Evolutionary conservation across 2,329 filamentous ascomycete species (phyloP).

Genomic region (Epichloe sylvatica): DNA sequence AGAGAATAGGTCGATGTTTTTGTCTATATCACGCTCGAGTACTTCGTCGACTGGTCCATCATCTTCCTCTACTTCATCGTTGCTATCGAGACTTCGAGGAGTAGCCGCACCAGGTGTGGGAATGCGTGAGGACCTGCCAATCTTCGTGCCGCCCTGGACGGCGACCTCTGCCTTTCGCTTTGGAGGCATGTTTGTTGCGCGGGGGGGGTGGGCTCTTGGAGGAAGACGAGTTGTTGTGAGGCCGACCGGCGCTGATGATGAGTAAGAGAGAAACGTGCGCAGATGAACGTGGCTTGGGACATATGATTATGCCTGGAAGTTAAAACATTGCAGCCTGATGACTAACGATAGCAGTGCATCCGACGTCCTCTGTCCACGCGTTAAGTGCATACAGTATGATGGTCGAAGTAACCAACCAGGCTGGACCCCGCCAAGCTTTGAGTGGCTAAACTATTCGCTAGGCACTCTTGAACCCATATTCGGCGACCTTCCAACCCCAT

Average conservation of each 20-base stretch:
- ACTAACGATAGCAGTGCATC: neutral
- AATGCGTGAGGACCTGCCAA: conserved; percentile 39
- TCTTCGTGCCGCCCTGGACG: conserved; percentile 36
- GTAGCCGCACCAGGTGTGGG: conserved; percentile 49
- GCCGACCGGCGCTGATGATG: neutral
- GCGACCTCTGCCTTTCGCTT: conserved; percentile 53
- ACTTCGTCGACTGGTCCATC: conserved; percentile 37
- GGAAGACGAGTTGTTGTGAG: neutral
- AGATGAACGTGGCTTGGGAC: neutral
- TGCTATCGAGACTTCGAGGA: conserved; percentile 42
- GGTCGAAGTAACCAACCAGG: too few species aligned
- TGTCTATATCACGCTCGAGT: conserved; percentile 40
- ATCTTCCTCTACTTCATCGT: conserved; percentile 36
- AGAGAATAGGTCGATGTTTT: conserved; percentile 47
- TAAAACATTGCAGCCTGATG: neutral
- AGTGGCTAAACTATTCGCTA: too few species aligned
- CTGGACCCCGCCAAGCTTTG: neutral
- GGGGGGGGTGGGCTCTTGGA: conserved; percentile 6
- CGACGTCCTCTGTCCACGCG: too few species aligned
- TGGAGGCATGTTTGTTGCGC: conserved; percentile 39
- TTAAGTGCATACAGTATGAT: too few species aligned
- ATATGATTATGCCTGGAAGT: neutral
- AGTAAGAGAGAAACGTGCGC: neutral
- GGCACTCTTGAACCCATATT: too few species aligned
- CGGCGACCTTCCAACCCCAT: neutral